These are phyloP conservation scores for Castanea crenata DNA, from an alignment of 306 rosid species.

Conservation along the genomic window DNA sequence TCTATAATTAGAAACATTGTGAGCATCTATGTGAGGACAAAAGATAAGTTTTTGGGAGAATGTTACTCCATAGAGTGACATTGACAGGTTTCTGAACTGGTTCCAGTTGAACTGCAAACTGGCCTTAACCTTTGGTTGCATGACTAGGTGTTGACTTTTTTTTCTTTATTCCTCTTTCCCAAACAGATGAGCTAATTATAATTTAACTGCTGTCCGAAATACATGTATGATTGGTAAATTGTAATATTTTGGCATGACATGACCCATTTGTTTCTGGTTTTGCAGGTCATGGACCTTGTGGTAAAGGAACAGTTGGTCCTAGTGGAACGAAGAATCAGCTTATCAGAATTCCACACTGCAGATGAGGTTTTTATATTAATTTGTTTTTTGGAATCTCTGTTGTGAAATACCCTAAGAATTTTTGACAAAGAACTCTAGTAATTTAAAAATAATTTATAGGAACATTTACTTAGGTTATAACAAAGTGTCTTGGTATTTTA, in stretches of 20 bases:
- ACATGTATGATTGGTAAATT: constrained; percentile 1
- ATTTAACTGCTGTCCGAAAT: not conserved
- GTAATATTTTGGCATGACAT: not conserved
- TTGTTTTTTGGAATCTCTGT: constrained; percentile 8
- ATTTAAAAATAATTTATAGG: not conserved
- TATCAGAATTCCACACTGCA: constrained; percentile 82
- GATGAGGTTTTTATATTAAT: constrained; percentile 62
- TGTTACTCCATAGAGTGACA: not conserved
- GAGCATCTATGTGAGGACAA: not conserved
- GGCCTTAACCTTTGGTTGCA: not conserved
- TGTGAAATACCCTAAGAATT: not conserved
- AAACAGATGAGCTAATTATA: not conserved
- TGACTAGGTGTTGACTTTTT: not conserved
- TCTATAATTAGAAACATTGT: not conserved
- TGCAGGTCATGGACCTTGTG: constrained; percentile 79
- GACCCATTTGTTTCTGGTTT: constrained; percentile 7
- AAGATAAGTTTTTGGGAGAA: not conserved
- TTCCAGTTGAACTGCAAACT: not conserved
- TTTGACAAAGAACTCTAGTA: not conserved
- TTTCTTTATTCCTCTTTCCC: not conserved
- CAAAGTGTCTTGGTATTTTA: not conserved
- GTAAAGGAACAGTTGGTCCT: constrained; percentile 56
- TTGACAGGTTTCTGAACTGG: not conserved
- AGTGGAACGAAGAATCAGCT: constrained; percentile 77
- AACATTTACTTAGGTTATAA: not conserved